Evolutionary conservation across 2,329 filamentous ascomycete genomes (phyloP).

Genomic region (Atkinsonella hypoxylon): DNA sequence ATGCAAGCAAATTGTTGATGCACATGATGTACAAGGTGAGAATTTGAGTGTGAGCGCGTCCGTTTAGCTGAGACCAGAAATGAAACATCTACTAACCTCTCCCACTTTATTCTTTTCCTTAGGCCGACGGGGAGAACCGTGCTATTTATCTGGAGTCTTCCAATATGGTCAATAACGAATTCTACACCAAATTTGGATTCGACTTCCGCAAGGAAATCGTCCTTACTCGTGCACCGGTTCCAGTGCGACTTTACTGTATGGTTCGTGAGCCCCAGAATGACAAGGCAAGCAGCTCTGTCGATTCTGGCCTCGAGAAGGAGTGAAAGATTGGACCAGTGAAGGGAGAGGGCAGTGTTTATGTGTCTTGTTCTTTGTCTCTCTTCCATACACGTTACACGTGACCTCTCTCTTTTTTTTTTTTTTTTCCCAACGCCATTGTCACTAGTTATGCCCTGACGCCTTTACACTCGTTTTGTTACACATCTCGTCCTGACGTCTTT

Average conservation of each 20-base stretch:
- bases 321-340: not conserved
- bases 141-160: constrained; percentile 72
- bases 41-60: not conserved
- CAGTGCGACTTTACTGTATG: constrained; percentile 67
- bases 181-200: constrained; percentile 70
- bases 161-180: constrained; percentile 52
- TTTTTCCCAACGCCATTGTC: no score
- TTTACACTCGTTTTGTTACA: no score
- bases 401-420: no score
- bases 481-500: no score
- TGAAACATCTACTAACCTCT: no score
- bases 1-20: constrained; percentile 58
- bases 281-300: constrained; percentile 9
- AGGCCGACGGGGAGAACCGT: constrained; percentile 57
- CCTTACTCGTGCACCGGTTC: constrained; percentile 43
- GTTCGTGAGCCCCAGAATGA: constrained; percentile 53
- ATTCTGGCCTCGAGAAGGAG: constrained; percentile 1
- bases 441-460: no score
- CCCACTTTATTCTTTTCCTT: not conserved
- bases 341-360: no score
- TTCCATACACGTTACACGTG: no score
- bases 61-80: no score
- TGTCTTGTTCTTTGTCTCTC: no score
- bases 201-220: constrained; percentile 50
- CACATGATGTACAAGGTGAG: constrained; percentile 51